phyloP scores from a whole-genome alignment of 2,329 filamentous ascomycete species.

The Neonectria hederae region DNA sequence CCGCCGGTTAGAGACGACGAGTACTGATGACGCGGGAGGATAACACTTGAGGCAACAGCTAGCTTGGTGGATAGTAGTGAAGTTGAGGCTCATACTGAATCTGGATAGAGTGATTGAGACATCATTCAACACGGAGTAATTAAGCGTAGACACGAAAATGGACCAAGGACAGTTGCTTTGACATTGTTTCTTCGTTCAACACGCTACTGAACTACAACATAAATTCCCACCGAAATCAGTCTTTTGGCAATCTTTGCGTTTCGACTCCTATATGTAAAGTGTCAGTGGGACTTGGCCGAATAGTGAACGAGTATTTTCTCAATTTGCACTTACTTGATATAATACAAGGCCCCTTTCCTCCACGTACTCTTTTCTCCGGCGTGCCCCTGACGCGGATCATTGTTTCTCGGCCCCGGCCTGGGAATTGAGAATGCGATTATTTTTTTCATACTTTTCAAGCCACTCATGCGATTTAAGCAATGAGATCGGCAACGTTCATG shows the following conservation, averaged over 20 bases:
- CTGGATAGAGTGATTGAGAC: neutral
- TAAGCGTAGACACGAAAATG: neutral
- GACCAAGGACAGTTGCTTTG: neutral
- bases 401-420: neutral
- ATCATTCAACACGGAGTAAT: too few relatives aligned
- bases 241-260: constrained; percentile 6
- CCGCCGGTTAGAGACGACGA: neutral
- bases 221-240: neutral
- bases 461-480: constrained; percentile 50
- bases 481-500: constrained; percentile 84
- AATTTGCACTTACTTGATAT: constrained; percentile 34
- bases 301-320: neutral
- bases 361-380: constrained; percentile 31
- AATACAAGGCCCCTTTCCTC: constrained; percentile 45
- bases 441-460: neutral
- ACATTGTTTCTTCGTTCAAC: constrained; percentile 8
- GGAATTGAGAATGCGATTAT: neutral
- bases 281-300: neutral
- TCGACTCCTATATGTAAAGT: constrained; percentile 1
- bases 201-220: neutral
- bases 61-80: neutral
- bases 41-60: too few relatives aligned
- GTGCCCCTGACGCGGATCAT: constrained; percentile 29
- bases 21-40: neutral
- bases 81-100: neutral